Conservation (phyloP, 1,139 yeast genomes). For the Geotrichum aggregatum region DNA sequence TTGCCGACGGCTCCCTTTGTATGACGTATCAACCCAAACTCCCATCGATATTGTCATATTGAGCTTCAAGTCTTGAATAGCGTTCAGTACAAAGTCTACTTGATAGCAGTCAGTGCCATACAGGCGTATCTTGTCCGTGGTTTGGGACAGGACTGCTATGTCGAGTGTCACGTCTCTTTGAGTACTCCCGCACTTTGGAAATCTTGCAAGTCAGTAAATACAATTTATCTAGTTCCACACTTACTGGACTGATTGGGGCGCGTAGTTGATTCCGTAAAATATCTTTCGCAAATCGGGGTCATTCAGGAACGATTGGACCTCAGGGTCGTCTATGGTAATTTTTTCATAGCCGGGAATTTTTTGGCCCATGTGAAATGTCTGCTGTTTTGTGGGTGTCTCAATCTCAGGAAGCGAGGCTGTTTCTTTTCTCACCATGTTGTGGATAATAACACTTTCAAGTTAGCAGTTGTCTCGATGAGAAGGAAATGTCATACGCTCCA, state of each 20-base stretch:
- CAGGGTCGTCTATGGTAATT: conserved; percentile 21
- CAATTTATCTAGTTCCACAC: conserved; percentile 2
- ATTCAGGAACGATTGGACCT: conserved; percentile 33
- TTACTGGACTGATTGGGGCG: conserved; percentile 48
- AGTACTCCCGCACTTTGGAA: conserved; percentile 45
- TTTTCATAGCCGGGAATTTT: neutral
- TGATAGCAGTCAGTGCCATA: conserved; percentile 66
- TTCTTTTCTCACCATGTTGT: neutral
- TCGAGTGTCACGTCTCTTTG: conserved; percentile 52
- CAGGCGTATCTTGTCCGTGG: conserved; percentile 54
- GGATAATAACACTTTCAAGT: neutral
- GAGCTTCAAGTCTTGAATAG: conserved; percentile 49
- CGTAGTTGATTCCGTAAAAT: conserved; percentile 58
- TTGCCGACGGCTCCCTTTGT: conserved; percentile 44
- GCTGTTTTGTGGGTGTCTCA: too few relatives aligned
- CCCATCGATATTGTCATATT: conserved; percentile 61
- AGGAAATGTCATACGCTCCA: conserved; percentile 7
- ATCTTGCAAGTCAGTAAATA: neutral
- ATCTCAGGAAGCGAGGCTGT: neutral
- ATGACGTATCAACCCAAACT: conserved; percentile 55
- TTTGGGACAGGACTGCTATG: conserved; percentile 51
- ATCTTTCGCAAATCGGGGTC: conserved; percentile 37
- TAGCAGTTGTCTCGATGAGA: neutral
- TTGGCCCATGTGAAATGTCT: neutral
- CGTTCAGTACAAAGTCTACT: conserved; percentile 49